Evolutionary conservation across 2,329 filamentous ascomycete genomes (phyloP).

Genomic region (Aureobasidium mangrovei): DNA sequence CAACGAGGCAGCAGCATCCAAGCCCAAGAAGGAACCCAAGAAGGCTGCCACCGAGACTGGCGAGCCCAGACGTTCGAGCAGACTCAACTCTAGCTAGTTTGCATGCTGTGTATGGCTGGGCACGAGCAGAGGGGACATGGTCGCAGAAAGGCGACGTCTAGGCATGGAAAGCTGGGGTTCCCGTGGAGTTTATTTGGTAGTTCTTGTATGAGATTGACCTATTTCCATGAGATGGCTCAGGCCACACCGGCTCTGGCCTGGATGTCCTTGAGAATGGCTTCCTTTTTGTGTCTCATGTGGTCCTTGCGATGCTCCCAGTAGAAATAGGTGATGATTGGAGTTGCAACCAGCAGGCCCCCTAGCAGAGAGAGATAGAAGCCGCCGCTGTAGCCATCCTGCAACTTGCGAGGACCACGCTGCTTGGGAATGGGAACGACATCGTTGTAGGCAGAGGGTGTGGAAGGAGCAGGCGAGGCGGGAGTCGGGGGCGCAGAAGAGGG

Average conservation of each 20-base stretch:
- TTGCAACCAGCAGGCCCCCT: conserved; percentile 20
- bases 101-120: background rate
- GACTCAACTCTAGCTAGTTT: conserved; percentile 25
- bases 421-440: background rate
- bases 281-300: conserved; percentile 27
- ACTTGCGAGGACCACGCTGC: background rate
- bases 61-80: conserved; percentile 38
- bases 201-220: background rate
- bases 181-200: background rate
- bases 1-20: conserved; percentile 21
- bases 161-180: too few species aligned
- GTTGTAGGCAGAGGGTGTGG: background rate
- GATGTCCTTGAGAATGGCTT: conserved; percentile 23
- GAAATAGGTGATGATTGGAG: conserved; percentile 22
- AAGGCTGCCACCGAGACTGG: conserved; percentile 41
- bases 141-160: background rate
- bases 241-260: conserved; percentile 15
- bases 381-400: conserved; percentile 5
- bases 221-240: background rate
- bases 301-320: conserved; percentile 26
- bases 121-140: background rate
- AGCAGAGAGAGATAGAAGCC: conserved; percentile 12
- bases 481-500: background rate
- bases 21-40: conserved; percentile 39
- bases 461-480: background rate